Base-by-base conservation (phyloP, 73 alveolate species). In the Symbiodinium pilosum region DNA sequence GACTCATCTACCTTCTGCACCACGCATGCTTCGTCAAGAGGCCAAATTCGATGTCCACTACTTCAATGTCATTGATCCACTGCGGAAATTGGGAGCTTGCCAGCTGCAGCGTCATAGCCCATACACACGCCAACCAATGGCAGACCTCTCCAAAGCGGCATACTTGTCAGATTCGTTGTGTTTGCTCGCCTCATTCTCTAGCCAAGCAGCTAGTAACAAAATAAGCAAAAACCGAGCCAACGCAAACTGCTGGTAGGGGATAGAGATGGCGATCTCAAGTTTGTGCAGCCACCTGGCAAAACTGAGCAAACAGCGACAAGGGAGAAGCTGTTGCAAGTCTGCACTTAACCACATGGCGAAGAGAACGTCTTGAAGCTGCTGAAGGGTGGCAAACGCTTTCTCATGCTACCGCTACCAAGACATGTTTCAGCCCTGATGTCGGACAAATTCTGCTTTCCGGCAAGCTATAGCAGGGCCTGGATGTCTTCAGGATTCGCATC, bases 201-300 rank as follows among this genome's bases (percentile, higher is more conserved):
- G 81, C 59, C 81, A 64, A 64, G 81, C 38, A 26, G 34, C 81
- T 47, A 91, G 77, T 44, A 91, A 43, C 81, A 91, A 24, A n/a
- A 91, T 84, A 20, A 91, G 81, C 52, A 91, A 42, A 86, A 91
- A 91, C 47, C 97, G 97, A 2, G 40, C 88, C 88, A 91, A 38
- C 18, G 97, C 97, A 36, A 91, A 91, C 68, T 91, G 97, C 88
- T 91, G 97, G 30, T 91, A 91, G 11, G 97, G 97, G 56, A 91
- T 91, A 54, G 97, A 91, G 42, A 91, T 86, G 7, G 97, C 97
- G 32, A 68, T 91, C 88, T 91, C 97, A 0, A 91, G 47, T 77
- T 91, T 91, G 88, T 91, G 97, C 26, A 91, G 88, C 97, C 97
- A 91, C 40, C 41, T 91, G 87, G 51, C 40, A 64, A n/a, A n/a